A percentile compares a stretch with the other conserved stretches of the same genome.
These are phyloP conservation scores for Rhododendron mucronatum DNA, from an alignment of 148 eudicot genomes.

Conservation along the genomic window DNA sequence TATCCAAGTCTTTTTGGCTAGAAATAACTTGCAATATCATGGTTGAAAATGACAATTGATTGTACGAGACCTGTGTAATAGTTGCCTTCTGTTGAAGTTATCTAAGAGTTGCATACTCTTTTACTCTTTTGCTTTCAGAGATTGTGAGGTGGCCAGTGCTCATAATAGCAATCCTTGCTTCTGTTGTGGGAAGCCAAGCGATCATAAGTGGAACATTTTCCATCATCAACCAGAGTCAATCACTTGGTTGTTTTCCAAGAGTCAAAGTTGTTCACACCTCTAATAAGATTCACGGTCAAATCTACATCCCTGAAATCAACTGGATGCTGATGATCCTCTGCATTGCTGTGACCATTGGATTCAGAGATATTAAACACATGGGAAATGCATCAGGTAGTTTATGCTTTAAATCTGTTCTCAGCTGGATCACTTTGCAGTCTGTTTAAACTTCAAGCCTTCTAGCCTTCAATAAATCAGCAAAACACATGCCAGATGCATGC, in stretches of 20 bases:
- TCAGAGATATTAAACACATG: constrained; percentile 66
- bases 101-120: neutral
- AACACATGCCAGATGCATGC: neutral
- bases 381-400: constrained; percentile 54
- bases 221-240: constrained; percentile 54
- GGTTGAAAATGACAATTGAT: neutral
- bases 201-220: constrained; percentile 60
- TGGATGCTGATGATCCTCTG: constrained; percentile 81
- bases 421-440: neutral
- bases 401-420: constrained; percentile 1
- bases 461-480: neutral
- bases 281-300: constrained; percentile 66
- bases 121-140: constrained; percentile 32
- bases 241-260: constrained; percentile 63
- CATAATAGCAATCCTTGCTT: constrained; percentile 48
- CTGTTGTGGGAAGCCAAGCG: constrained; percentile 66
- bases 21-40: neutral
- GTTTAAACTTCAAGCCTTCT: neutral
- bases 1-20: neutral
- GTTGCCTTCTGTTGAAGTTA: neutral
- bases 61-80: neutral
- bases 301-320: constrained; percentile 82
- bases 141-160: constrained; percentile 75
- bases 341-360: constrained; percentile 74
- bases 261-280: constrained; percentile 73